These are phyloP conservation scores for Phascolomyces articulosus DNA, from an alignment of 371 early-diverging fungal species.

Conservation along the genomic window DNA sequence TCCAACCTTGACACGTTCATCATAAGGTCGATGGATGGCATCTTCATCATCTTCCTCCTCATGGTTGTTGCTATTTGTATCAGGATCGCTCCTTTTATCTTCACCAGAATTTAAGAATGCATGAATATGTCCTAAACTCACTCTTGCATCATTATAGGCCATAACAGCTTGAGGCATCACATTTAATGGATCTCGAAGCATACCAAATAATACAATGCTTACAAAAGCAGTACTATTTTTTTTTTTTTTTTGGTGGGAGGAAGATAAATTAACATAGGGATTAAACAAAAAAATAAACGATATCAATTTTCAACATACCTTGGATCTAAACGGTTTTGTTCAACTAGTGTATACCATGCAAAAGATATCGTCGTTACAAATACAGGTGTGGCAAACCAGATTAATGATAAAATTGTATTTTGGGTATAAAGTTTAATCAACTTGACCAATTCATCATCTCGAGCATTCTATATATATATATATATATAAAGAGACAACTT, in stretches of 20 bases:
- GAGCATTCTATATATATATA: constrained; percentile 34
- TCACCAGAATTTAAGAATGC: constrained; percentile 50
- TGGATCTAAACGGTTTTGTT: constrained; percentile 65
- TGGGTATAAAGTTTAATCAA: constrained; percentile 60
- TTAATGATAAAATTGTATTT: constrained; percentile 56
- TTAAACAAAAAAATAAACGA: background rate
- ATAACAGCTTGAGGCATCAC: constrained; percentile 65
- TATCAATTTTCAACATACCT: constrained; percentile 26
- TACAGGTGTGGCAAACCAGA: constrained; percentile 76
- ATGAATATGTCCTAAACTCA: constrained; percentile 58
- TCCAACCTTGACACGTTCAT: constrained; percentile 22
- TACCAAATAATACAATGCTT: constrained; percentile 65
- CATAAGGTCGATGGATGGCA: constrained; percentile 4
- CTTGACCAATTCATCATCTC: constrained; percentile 57
- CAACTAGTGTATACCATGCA: constrained; percentile 64
- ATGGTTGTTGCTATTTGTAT: constrained; percentile 15
- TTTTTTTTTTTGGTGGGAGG: too few species aligned
- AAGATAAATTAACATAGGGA: too few species aligned
- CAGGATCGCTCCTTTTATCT: constrained; percentile 19
- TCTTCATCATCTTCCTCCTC: constrained; percentile 5
- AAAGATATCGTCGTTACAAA: constrained; percentile 68
- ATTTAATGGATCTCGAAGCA: constrained; percentile 65
- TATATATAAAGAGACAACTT: background rate
- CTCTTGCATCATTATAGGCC: constrained; percentile 58
- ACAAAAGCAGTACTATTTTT: constrained; percentile 59